Conservation (phyloP, 2,329 filamentous ascomycete genomes). For the Ceratocystis diversiconidia region DNA sequence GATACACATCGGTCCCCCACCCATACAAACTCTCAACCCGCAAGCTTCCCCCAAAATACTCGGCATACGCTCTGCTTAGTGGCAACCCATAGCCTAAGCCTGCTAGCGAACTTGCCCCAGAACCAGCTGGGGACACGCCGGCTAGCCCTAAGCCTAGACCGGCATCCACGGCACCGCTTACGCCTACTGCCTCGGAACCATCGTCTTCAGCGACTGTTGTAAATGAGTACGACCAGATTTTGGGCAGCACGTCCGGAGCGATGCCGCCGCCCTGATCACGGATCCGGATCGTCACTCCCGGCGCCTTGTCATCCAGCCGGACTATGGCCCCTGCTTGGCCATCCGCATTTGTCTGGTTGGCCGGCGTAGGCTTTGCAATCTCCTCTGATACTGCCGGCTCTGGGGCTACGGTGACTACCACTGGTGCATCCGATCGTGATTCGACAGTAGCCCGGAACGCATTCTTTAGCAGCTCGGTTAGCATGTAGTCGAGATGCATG, state of each 20-base stretch:
- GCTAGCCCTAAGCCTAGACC: constrained; percentile 44
- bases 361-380: no score
- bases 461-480: constrained; percentile 93
- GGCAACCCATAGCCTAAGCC: constrained; percentile 88
- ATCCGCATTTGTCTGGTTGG: no score
- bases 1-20: constrained; percentile 66
- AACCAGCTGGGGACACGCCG: constrained; percentile 28
- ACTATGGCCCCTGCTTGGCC: constrained; percentile 29
- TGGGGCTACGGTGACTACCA: constrained; percentile 84
- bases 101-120: constrained; percentile 70
- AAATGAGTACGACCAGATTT: constrained; percentile 96
- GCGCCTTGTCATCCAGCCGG: constrained; percentile 49
- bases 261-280: constrained; percentile 93
- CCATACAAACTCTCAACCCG: constrained; percentile 90
- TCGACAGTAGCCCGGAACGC: constrained; percentile 90
- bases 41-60: constrained; percentile 95
- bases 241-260: constrained; percentile 62
- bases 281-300: constrained; percentile 88
- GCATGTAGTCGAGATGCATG: constrained; percentile 92
- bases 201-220: constrained; percentile 69
- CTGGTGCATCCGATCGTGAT: constrained; percentile 57
- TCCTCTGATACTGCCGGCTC: constrained; percentile 29
- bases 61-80: constrained; percentile 80
- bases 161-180: constrained; percentile 39
- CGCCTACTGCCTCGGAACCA: background rate